Base-by-base conservation (phyloP, 805 yeast species). In the Saccharomycopsis babjevae region DNA sequence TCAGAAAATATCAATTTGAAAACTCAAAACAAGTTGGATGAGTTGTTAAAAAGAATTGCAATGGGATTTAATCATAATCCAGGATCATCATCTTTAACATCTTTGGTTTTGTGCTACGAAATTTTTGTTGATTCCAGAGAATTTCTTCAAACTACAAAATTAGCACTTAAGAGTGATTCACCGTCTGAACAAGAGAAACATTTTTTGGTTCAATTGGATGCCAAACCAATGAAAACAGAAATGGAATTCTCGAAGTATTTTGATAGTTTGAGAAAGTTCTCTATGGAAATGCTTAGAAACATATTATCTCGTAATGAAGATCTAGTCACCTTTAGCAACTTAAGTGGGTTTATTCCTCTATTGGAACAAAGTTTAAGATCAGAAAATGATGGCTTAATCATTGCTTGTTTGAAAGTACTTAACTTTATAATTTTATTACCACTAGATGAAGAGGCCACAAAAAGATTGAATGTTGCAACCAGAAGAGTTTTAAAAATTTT, bases 41-140 rank as follows among this genome's bases (percentile, higher is more conserved):
- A 90, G 68, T 74, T 94, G 50, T 71, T 93, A 65, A 80, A 89
- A 70, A 80, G 96, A 63, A 82, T 85, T 67, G 78, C 96, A 0
- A 72, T 82, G n/a, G 99, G 99, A 36, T 74, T 94, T 61, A 82
- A 83, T 66, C 84, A 80, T 65, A 94, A 93, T 70, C 75, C 74
- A 5, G 88, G 84, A 60, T 73, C 82, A 0, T 72, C 83, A 1
- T 74, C 83, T 0, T 76, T 79, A 28, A 85, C 83, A 20, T 83
- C 88, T 55, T 74, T 93, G 54, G 74, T 83, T 7, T 75, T 93
- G 62, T 86, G 96, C 71, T 86, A 82, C 69, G 92, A 91, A 70
- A 75, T 93, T 32, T 84, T 83, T 68, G 70, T 76, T 34, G 85
- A 83, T 64, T 77, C 92, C 0, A 70, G 73, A 68, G 61, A 62